Evolutionary conservation across 2,329 filamentous ascomycete species (phyloP).

Genomic region (Ceratocystis huliohia): DNA sequence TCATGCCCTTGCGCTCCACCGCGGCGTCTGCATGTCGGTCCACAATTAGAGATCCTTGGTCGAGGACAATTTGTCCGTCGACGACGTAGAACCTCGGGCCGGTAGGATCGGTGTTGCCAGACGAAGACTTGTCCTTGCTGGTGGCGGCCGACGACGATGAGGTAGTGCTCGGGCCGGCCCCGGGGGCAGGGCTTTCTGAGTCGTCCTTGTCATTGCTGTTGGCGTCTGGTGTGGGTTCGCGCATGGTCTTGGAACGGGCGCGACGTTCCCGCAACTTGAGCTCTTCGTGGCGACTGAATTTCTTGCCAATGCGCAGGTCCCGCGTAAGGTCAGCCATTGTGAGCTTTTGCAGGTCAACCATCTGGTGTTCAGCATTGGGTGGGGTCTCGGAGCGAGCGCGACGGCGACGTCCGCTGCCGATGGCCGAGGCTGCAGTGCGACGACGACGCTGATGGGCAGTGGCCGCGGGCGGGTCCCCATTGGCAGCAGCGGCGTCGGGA

Average conservation of each 20-base stretch:
- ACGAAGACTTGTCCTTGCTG: too few species aligned
- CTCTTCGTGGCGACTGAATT: constrained; percentile 60
- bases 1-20: constrained; percentile 39
- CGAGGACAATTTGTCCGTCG: constrained; percentile 59
- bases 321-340: constrained; percentile 62
- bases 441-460: constrained; percentile 18
- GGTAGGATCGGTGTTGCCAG: constrained; percentile 26
- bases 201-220: constrained; percentile 28
- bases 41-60: constrained; percentile 54
- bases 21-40: constrained; percentile 54
- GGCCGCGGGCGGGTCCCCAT: constrained; percentile 19
- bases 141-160: background rate
- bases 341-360: constrained; percentile 52
- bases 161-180: constrained; percentile 17
- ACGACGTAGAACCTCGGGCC: constrained; percentile 50
- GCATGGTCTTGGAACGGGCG: constrained; percentile 23
- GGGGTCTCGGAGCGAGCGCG: constrained; percentile 42
- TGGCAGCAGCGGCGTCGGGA: too few species aligned
- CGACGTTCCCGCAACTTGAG: constrained; percentile 54
- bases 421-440: background rate
- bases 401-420: constrained; percentile 24
- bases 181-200: constrained; percentile 10
- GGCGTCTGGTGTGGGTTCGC: constrained; percentile 25
- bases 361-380: constrained; percentile 47
- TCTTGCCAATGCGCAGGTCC: constrained; percentile 58